These are phyloP conservation scores for Phytophthora pini DNA, from an alignment of 352 stramenopile genomes.

Conservation along the genomic window DNA sequence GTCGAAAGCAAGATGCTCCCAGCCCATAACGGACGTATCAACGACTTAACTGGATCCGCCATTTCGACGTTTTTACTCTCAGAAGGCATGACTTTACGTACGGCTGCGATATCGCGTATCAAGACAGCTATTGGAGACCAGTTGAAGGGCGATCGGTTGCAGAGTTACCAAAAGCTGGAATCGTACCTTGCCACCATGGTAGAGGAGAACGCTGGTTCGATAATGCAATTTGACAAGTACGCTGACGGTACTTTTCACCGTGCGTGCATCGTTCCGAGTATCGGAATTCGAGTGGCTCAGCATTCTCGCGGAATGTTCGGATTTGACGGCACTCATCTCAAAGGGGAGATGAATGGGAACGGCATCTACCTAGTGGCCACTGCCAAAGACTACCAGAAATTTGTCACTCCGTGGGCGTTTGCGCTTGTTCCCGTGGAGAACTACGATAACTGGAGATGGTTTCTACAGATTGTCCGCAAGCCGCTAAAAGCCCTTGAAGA, in stretches of 20 bases:
- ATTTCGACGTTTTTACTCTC: not conserved
- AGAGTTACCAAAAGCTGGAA: conserved; percentile 9
- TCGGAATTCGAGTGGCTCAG: not conserved
- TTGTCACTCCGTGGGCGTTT: conserved; percentile 18
- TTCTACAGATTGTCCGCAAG: conserved; percentile 3
- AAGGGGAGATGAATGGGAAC: conserved; percentile 34
- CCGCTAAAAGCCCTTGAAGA: not conserved
- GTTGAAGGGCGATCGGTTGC: not conserved
- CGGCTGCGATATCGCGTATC: conserved; percentile 3
- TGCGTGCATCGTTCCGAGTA: not conserved
- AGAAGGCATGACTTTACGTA: not conserved
- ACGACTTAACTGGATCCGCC: not conserved
- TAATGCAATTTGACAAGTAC: conserved; percentile 3
- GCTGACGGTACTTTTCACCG: conserved; percentile 13
- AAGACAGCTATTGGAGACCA: conserved; percentile 1
- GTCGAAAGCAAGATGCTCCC: conserved; percentile 6
- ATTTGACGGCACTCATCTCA: conserved; percentile 30
- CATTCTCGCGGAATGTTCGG: conserved; percentile 3
- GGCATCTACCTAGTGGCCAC: conserved; percentile 26
- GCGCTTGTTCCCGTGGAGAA: conserved; percentile 23
- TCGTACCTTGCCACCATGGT: not conserved
- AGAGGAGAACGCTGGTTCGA: conserved; percentile 2
- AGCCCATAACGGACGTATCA: conserved; percentile 1
- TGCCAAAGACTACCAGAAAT: conserved; percentile 32
- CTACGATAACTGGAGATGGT: conserved; percentile 35